Evolutionary conservation across 2,329 filamentous ascomycete species (phyloP).

Genomic region (Nigrograna mackinnonii): DNA sequence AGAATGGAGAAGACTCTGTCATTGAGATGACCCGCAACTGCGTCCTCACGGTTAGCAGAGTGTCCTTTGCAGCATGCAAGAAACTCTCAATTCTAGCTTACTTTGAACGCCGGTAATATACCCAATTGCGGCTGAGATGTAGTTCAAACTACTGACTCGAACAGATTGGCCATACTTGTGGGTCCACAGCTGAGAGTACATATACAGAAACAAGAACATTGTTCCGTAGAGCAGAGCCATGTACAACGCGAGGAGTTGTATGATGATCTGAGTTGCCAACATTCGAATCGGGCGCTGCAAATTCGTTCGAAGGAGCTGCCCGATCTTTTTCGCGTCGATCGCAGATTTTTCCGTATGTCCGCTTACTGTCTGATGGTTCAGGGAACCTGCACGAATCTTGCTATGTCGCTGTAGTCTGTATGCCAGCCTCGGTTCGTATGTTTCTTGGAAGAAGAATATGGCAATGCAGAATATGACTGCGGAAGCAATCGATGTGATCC

Average conservation of each 20-base stretch:
- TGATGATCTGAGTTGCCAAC: slow-evolving; percentile 10
- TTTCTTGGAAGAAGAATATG: slow-evolving; percentile 8
- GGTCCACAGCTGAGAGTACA: slow-evolving; percentile 17
- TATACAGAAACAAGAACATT: slow-evolving; percentile 20
- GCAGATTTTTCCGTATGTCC: not conserved
- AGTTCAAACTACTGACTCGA: slow-evolving; percentile 10
- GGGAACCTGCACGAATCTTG: too few relatives aligned
- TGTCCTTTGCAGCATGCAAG: too few relatives aligned
- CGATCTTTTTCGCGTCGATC: not conserved
- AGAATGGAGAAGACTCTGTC: slow-evolving; percentile 45
- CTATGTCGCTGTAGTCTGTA: not conserved
- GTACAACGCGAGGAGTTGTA: slow-evolving; percentile 47
- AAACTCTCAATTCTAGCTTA: too few relatives aligned
- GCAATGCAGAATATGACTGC: slow-evolving; percentile 2
- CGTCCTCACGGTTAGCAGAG: too few relatives aligned
- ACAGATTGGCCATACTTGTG: slow-evolving; percentile 7
- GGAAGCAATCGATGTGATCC: slow-evolving; percentile 6
- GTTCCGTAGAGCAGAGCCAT: slow-evolving; percentile 46
- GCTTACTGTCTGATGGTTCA: not conserved
- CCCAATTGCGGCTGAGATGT: slow-evolving; percentile 59
- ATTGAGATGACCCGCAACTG: slow-evolving; percentile 46
- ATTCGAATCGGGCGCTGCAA: slow-evolving; percentile 11
- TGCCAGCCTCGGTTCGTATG: slow-evolving; percentile 5
- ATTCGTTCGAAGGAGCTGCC: slow-evolving; percentile 5
- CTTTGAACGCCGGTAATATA: slow-evolving; percentile 50